Evolutionary conservation across 2,329 filamentous ascomycete species (phyloP).

Genomic region (Aspergillus phoenicis): DNA sequence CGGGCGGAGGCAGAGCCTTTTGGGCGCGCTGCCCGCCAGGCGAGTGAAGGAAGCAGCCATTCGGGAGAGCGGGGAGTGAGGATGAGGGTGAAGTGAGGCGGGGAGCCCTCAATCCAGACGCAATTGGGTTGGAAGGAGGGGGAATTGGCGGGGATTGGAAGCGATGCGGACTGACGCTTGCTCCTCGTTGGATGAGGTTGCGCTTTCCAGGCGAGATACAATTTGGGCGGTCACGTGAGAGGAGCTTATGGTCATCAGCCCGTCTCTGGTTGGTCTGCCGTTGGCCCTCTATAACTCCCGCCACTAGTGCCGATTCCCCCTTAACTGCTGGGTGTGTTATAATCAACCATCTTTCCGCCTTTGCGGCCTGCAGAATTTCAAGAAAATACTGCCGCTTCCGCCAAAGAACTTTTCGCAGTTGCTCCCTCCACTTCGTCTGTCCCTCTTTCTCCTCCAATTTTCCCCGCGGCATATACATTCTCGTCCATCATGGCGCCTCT

Average conservation of each 20-base stretch:
- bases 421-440: slow-evolving; percentile 28
- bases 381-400: slow-evolving; percentile 31
- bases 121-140: slow-evolving; percentile 38
- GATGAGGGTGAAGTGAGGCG: slow-evolving; percentile 25
- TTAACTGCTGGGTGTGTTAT: slow-evolving; percentile 19
- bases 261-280: slow-evolving; percentile 35
- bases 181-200: slow-evolving; percentile 29
- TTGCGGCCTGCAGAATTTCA: slow-evolving; percentile 18
- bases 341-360: slow-evolving; percentile 28
- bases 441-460: slow-evolving; percentile 25
- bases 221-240: slow-evolving; percentile 40
- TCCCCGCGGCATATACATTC: slow-evolving; percentile 20
- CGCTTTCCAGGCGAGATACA: slow-evolving; percentile 31
- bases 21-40: slow-evolving; percentile 61
- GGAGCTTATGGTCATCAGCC: slow-evolving; percentile 39
- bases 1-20: slow-evolving; percentile 60
- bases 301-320: not conserved
- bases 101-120: slow-evolving; percentile 41
- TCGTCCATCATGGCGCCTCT: slow-evolving; percentile 45
- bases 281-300: slow-evolving; percentile 21
- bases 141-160: slow-evolving; percentile 34
- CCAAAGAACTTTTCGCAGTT: slow-evolving; percentile 38
- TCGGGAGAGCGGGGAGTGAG: slow-evolving; percentile 27
- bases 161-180: slow-evolving; percentile 32
- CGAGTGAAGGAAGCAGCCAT: slow-evolving; percentile 66